phyloP scores from a whole-genome alignment of 176 grass and related monocot genomes.

The Aegilops umbellulata region DNA sequence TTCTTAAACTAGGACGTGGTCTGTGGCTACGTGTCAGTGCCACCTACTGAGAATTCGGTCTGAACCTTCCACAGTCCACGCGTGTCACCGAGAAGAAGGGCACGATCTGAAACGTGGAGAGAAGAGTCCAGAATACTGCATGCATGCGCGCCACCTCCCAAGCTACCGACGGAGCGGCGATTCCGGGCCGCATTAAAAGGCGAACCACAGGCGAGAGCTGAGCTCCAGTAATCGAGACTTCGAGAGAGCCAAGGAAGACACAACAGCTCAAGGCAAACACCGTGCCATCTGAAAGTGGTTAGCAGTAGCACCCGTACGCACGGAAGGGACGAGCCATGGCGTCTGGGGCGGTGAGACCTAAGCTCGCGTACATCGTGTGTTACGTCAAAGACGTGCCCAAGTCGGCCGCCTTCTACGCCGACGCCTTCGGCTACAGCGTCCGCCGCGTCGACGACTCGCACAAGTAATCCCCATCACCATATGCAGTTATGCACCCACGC shows the following conservation, averaged over 20 bases:
- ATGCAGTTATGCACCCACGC: not conserved
- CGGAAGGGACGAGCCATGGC: constrained; percentile 29
- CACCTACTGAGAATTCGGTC: not conserved
- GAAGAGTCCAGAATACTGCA: not conserved
- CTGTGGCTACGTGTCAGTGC: not conserved
- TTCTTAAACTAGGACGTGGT: not conserved
- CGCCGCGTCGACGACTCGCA: constrained; percentile 61
- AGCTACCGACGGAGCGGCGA: not conserved
- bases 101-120: constrained; percentile 16
- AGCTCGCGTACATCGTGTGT: constrained; percentile 51
- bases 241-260: not conserved
- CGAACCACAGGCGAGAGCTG: not conserved
- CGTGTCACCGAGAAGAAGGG: not conserved
- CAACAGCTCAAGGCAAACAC: not conserved
- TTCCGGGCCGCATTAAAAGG: not conserved
- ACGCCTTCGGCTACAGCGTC: constrained; percentile 69
- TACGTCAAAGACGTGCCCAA: constrained; percentile 65
- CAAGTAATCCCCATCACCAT: not conserved
- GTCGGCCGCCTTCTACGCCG: constrained; percentile 64
- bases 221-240: not conserved
- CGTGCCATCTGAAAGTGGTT: not conserved
- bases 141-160: constrained; percentile 54
- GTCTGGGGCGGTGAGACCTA: constrained; percentile 27
- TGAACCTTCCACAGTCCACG: not conserved
- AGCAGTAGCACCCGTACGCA: too few relatives aligned